phyloP scores from a whole-genome alignment of 169 alveolate species.

The Plasmodium gallinaceum region DNA sequence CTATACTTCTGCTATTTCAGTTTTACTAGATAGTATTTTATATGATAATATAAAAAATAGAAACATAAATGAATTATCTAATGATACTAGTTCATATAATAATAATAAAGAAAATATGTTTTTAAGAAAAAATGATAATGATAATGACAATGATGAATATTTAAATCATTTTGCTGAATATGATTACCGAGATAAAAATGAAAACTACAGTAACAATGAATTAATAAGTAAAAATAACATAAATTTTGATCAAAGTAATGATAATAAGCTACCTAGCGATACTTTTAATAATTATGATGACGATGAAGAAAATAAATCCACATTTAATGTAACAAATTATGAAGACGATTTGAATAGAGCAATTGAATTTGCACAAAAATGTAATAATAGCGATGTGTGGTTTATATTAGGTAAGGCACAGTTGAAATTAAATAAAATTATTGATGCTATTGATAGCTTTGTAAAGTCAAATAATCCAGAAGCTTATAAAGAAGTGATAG shows the following conservation, averaged over 20 bases:
- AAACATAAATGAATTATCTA: not conserved
- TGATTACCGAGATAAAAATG: conserved; percentile 8
- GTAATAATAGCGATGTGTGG: conserved; percentile 93
- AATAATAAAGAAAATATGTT: conserved; percentile 1
- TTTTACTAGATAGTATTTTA: conserved; percentile 87
- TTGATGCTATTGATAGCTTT: conserved; percentile 96
- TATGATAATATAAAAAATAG: conserved; percentile 7
- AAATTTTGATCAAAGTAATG: not conserved
- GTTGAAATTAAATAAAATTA: conserved; percentile 88
- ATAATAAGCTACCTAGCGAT: not conserved
- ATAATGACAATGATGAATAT: conserved; percentile 18
- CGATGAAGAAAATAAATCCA: conserved; percentile 65
- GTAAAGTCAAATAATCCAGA: conserved; percentile 79
- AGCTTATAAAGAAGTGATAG: conserved; percentile 74
- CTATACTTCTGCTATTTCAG: conserved; percentile 96
- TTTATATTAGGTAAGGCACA: conserved; percentile 96
- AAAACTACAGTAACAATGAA: not conserved
- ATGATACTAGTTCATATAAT: conserved; percentile 12
- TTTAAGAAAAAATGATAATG: not conserved
- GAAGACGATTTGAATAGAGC: conserved; percentile 90
- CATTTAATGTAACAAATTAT: conserved; percentile 29
- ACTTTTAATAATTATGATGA: conserved; percentile 76
- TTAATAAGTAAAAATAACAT: not conserved
- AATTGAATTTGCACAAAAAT: conserved; percentile 88
- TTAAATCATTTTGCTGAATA: conserved; percentile 5